Percentiles rank a stretch among this genome's conserved stretches.
Conservation (phyloP, 2,329 filamentous ascomycete species). For the Arthrinium puccinioides region DNA sequence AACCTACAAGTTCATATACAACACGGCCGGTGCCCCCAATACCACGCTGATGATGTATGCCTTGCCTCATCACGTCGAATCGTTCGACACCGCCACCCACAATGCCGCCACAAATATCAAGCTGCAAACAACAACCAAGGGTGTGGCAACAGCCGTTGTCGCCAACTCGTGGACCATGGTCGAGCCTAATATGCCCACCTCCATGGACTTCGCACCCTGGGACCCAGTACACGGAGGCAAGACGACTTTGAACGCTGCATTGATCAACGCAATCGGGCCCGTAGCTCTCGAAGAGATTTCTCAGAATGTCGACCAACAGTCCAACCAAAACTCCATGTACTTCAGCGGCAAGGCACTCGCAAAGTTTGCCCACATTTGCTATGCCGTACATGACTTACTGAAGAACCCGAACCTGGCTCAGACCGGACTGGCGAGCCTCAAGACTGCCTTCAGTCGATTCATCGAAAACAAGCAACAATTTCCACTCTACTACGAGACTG, state of each 20-base stretch:
- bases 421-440: conserved; percentile 53
- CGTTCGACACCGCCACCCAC: conserved; percentile 54
- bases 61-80: conserved; percentile 75
- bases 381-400: conserved; percentile 57
- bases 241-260: conserved; percentile 40
- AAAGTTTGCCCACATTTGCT: conserved; percentile 67
- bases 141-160: conserved; percentile 63
- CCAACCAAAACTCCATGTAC: conserved; percentile 81
- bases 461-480: conserved; percentile 60
- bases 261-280: conserved; percentile 50
- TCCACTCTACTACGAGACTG: conserved; percentile 57
- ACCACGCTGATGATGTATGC: conserved; percentile 74
- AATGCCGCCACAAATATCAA: conserved; percentile 47
- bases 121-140: conserved; percentile 80
- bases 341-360: conserved; percentile 80
- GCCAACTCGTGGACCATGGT: conserved; percentile 71
- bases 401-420: conserved; percentile 49
- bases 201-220: conserved; percentile 78
- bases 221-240: conserved; percentile 43
- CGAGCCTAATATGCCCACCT: conserved; percentile 63
- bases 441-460: conserved; percentile 60
- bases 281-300: conserved; percentile 66
- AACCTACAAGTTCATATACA: conserved; percentile 66
- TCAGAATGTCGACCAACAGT: conserved; percentile 67
- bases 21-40: conserved; percentile 57